Evolutionary conservation across 306 rosid species (phyloP).

Genomic region (Cicer yamashitae): DNA sequence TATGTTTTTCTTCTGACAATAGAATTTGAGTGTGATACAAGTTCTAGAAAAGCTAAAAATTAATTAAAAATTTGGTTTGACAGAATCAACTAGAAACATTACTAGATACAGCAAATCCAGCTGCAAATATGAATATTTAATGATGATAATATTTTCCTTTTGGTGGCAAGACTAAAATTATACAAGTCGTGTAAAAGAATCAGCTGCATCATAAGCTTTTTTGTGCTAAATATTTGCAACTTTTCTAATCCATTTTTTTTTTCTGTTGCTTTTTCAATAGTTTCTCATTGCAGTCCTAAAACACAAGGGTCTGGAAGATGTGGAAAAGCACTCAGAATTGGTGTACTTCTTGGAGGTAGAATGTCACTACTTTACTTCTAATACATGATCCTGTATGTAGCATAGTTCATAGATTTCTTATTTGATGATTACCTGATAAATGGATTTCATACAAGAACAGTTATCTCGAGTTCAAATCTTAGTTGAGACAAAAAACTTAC

Average conservation of each 20-base stretch:
- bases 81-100: constrained; percentile 24
- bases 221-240: constrained; percentile 20
- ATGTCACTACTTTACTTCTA: constrained; percentile 30
- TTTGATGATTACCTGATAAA: constrained; percentile 17
- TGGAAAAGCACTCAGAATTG: constrained; percentile 52
- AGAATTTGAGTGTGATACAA: constrained; percentile 34
- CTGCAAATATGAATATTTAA: constrained; percentile 22
- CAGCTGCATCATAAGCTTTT: constrained; percentile 11
- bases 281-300: constrained; percentile 52
- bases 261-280: constrained; percentile 44
- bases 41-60: constrained; percentile 28
- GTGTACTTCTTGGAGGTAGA: constrained; percentile 70
- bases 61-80: constrained; percentile 34
- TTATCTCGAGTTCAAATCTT: too few relatives aligned
- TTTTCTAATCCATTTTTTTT: constrained; percentile 46
- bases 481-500: too few relatives aligned
- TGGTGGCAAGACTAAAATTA: not conserved
- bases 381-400: constrained; percentile 24
- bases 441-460: too few relatives aligned
- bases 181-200: not conserved
- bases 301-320: constrained; percentile 55
- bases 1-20: constrained; percentile 3
- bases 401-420: constrained; percentile 20
- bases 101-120: constrained; percentile 31
- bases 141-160: constrained; percentile 9